Base-by-base conservation (phyloP, 2,329 filamentous ascomycete genomes). In the Cladophialophora carrionii region DNA sequence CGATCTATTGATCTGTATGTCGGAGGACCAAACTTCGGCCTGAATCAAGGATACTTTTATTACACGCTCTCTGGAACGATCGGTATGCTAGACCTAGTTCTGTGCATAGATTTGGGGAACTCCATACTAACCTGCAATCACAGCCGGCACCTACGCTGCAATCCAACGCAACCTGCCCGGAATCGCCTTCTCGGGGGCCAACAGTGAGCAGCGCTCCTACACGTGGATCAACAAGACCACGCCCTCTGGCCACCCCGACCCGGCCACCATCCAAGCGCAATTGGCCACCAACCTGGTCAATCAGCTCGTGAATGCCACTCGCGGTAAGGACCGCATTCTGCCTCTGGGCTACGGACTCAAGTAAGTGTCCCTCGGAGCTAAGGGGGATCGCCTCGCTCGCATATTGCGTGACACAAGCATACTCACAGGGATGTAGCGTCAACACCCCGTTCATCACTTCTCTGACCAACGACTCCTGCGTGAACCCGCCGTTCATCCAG, bases 11-110 rank as follows among this genome's bases (percentile, higher is more conserved):
- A 87, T 61, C 77, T 87, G 2, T 78, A 86, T 22, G 72, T 87
- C 3, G 77, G 82, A 0, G 85, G 85, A 0, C 84, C 84, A 7
- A 87, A 87, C 73, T 84, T 80, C 67, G 84, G 84, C 3, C 77
- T 76, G 22, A 86, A 86, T 68, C 71, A 83, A 0, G 85, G 84
- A 0, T 77, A 82, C 0, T 86, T 86, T 70, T 76, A 85, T 1
- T 85, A 80, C 75, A 84, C 83, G 0, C 69, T 84, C 1, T 81
- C 80, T 0, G 83, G 84, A 1, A 82, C 83, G 4, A 76, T 70
- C 52, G 61, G 59, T 64, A 37, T 17, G 24, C 29, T 17, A 5
- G 2, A 22, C 9, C 24, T 43, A 5, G 17, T 29, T 49, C 31
- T 34, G 4, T 32, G 20, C 5, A 17, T 37, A n/a, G 24, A 5